Evolutionary conservation across 1,284 basidiomycete genomes (phyloP).

Genomic region (Microbotryum silenes-acaulis): DNA sequence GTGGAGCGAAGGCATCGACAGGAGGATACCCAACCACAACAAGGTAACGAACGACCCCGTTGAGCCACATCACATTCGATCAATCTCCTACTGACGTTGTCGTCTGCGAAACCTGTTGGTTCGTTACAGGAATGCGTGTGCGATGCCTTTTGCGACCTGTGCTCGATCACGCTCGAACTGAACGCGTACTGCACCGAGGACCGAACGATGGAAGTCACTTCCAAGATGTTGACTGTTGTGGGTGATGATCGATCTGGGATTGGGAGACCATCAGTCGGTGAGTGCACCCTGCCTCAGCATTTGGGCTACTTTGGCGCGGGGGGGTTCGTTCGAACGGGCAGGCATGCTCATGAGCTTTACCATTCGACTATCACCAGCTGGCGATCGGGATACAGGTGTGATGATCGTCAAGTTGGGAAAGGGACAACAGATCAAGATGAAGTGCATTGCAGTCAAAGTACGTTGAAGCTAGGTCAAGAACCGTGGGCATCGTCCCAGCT

Average conservation of each 20-base stretch:
- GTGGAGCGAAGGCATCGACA: constrained; percentile 49
- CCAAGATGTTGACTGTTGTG: constrained; percentile 61
- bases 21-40: constrained; percentile 69
- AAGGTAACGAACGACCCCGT: constrained; percentile 46
- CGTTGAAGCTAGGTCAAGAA: constrained; percentile 12
- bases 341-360: background rate
- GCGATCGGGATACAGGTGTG: constrained; percentile 45
- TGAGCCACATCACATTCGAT: background rate
- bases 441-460: constrained; percentile 89
- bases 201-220: constrained; percentile 71
- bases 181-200: constrained; percentile 55
- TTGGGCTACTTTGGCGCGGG: background rate
- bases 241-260: constrained; percentile 41
- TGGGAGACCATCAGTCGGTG: constrained; percentile 27
- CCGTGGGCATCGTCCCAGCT: background rate
- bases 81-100: constrained; percentile 11
- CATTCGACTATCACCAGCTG: background rate
- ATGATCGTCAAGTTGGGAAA: constrained; percentile 86
- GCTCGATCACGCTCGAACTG: constrained; percentile 68
- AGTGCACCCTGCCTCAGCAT: background rate
- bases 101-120: too few relatives aligned
- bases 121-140: constrained; percentile 70
- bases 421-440: constrained; percentile 81
- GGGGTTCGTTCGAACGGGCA: background rate
- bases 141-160: constrained; percentile 65